Percentiles rank a stretch among this genome's conserved stretches.
Evolutionary conservation across 768 basidiomycete species (phyloP).

Genomic region (Boletus speciosus): DNA sequence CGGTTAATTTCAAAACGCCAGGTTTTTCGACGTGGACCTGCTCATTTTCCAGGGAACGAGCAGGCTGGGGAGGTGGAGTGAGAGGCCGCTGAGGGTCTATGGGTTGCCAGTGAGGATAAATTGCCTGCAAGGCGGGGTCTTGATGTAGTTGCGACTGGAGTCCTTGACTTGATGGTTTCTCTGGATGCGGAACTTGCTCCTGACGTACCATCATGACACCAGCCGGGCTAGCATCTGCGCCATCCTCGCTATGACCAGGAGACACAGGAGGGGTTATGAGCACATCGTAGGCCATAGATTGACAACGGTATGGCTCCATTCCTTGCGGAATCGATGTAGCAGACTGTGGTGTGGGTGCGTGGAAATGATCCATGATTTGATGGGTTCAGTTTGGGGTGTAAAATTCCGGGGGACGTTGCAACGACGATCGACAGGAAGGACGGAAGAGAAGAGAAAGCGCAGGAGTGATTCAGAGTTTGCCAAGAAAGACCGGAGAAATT

Average conservation of each 20-base stretch:
- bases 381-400: not conserved
- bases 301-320: conserved; percentile 27
- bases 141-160: conserved; percentile 3
- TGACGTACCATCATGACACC: conserved; percentile 7
- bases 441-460: not conserved
- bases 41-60: conserved; percentile 66
- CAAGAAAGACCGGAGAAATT: conserved; percentile 1
- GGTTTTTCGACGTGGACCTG: conserved; percentile 55
- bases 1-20: conserved; percentile 61
- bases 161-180: conserved; percentile 10
- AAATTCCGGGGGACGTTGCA: not conserved
- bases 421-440: not conserved
- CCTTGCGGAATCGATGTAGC: conserved; percentile 8
- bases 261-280: conserved; percentile 73
- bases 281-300: conserved; percentile 49
- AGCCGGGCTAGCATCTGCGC: conserved; percentile 16
- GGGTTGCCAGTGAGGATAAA: conserved; percentile 13
- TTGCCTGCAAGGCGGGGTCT: conserved; percentile 1
- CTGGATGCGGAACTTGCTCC: conserved; percentile 10
- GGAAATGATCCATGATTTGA: conserved; percentile 25
- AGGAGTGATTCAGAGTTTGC: not conserved
- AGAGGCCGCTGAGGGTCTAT: conserved; percentile 1
- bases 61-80: conserved; percentile 39
- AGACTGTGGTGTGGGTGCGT: conserved; percentile 21
- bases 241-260: conserved; percentile 48